A percentile compares a stretch with the other conserved stretches of the same genome.
Conservation (phyloP, 2,329 filamentous ascomycete genomes). For the Cladosporium cucumerinum region DNA sequence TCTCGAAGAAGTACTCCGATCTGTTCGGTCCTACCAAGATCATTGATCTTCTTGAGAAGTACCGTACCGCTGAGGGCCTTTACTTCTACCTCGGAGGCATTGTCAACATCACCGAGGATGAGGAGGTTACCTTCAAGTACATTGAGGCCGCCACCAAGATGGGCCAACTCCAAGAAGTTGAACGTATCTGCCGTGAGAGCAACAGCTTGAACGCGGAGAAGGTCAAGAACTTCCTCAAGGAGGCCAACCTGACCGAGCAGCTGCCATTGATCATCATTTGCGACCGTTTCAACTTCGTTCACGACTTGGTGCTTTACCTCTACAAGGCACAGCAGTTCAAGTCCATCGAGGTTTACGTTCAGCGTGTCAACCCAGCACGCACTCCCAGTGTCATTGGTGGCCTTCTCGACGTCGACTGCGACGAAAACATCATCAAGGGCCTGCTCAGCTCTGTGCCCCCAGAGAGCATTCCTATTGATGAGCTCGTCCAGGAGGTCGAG, state of each 20-base stretch:
- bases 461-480: slow-evolving; percentile 83
- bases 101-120: slow-evolving; percentile 92
- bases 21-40: slow-evolving; percentile 81
- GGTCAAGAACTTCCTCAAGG: slow-evolving; percentile 99
- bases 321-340: slow-evolving; percentile 99
- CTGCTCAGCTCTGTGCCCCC: slow-evolving; percentile 82
- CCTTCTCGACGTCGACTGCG: slow-evolving; percentile 92
- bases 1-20: slow-evolving; percentile 97
- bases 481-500: slow-evolving; percentile 93
- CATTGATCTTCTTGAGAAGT: slow-evolving; percentile 94
- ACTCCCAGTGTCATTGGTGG: slow-evolving; percentile 92
- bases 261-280: slow-evolving; percentile 96
- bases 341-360: slow-evolving; percentile 96
- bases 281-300: slow-evolving; percentile 98
- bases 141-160: slow-evolving; percentile 95
- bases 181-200: slow-evolving; percentile 94
- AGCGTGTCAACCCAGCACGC: slow-evolving; percentile 87
- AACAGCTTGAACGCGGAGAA: slow-evolving; percentile 84
- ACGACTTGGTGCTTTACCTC: slow-evolving; percentile 91
- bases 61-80: slow-evolving; percentile 92
- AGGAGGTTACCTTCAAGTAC: slow-evolving; percentile 98
- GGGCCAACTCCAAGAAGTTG: slow-evolving; percentile 90
- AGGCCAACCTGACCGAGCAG: slow-evolving; percentile 87
- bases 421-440: slow-evolving; percentile 93
- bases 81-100: slow-evolving; percentile 99